phyloP scores from a whole-genome alignment of 2,329 filamentous ascomycete species.

The Monilinia laxa region DNA sequence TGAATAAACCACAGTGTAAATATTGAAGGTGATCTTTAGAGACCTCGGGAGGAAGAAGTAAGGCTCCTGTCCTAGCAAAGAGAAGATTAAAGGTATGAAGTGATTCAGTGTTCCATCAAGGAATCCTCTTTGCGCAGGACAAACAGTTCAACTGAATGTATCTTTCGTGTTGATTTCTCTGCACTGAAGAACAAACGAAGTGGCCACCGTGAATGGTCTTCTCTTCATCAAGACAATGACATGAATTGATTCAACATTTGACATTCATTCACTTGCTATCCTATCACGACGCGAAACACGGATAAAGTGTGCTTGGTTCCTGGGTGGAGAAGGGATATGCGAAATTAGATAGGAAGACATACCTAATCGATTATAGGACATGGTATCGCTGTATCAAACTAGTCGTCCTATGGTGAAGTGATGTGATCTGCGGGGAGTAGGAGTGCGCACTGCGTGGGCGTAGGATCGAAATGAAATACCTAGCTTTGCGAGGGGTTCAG shows the following conservation, averaged over 20 bases:
- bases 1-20: conserved; percentile 27
- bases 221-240: conserved; percentile 8
- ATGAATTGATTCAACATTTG: neutral
- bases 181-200: conserved; percentile 2
- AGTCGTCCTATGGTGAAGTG: neutral
- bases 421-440: conserved; percentile 13
- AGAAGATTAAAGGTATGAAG: neutral
- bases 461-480: conserved; percentile 5
- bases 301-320: conserved; percentile 17
- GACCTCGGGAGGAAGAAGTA: conserved; percentile 21
- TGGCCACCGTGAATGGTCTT: conserved; percentile 9
- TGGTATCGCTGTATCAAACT: conserved; percentile 39
- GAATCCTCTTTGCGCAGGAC: conserved; percentile 1
- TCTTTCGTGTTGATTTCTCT: conserved; percentile 3
- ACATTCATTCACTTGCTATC: conserved; percentile 11
- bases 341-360: conserved; percentile 44
- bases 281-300: conserved; percentile 10
- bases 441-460: conserved; percentile 4
- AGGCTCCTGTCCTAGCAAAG: conserved; percentile 35
- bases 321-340: conserved; percentile 1
- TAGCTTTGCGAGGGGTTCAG: conserved; percentile 13
- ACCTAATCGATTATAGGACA: conserved; percentile 76
- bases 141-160: neutral
- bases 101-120: conserved; percentile 5
- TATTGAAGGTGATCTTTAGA: conserved; percentile 18